phyloP scores from a whole-genome alignment of 805 yeast species.

The Middelhovenomyces tepae region DNA sequence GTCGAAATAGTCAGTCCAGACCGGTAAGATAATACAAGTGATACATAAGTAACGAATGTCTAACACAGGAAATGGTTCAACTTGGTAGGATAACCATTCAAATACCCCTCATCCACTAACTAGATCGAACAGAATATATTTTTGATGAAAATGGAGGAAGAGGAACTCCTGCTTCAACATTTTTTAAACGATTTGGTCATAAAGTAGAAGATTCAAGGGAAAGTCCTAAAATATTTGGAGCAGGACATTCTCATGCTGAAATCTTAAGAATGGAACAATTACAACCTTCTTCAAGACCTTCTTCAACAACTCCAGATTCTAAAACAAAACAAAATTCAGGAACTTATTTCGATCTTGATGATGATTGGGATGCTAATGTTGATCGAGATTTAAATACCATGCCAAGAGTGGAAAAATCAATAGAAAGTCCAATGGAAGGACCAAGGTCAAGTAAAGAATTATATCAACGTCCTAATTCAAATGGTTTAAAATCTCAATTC shows the following conservation, averaged over 20 bases:
- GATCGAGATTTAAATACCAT: constrained; percentile 25
- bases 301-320: constrained; percentile 7
- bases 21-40: no score
- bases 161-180: constrained; percentile 49
- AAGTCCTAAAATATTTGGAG: constrained; percentile 42
- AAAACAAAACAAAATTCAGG: not conserved
- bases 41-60: no score
- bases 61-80: constrained; percentile 34
- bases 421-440: constrained; percentile 16
- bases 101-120: not conserved
- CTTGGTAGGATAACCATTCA: constrained; percentile 16
- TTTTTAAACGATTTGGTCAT: constrained; percentile 33
- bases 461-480: no score
- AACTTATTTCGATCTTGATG: constrained; percentile 64
- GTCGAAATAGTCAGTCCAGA: no score
- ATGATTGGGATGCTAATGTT: constrained; percentile 85
- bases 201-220: constrained; percentile 18
- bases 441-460: constrained; percentile 8
- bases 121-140: constrained; percentile 41
- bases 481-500: constrained; percentile 17
- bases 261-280: constrained; percentile 14
- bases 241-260: constrained; percentile 49
- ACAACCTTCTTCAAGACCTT: constrained; percentile 17
- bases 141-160: constrained; percentile 64
- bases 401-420: constrained; percentile 14